phyloP scores from a whole-genome alignment of 768 basidiomycete genomes.

The Vararia minispora region DNA sequence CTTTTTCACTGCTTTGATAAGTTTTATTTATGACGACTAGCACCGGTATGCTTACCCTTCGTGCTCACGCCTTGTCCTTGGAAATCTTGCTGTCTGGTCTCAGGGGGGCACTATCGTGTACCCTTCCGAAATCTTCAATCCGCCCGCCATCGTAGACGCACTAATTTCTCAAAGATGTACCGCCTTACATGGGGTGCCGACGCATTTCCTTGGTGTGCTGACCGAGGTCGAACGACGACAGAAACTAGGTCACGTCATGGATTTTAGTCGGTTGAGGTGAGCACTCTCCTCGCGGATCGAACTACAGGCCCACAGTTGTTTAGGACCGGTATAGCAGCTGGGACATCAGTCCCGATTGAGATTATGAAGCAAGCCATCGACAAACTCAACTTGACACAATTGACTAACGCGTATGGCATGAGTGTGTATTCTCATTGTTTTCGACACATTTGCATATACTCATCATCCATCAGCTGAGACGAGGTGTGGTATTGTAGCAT shows the following conservation, averaged over 20 bases:
- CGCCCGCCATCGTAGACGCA: constrained; percentile 57
- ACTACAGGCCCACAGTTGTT: background rate
- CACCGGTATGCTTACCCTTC: constrained; percentile 4
- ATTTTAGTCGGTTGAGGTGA: constrained; percentile 47
- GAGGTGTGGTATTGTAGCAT: constrained; percentile 26
- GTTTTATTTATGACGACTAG: constrained; percentile 23
- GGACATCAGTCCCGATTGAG: constrained; percentile 68
- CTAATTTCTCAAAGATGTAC: constrained; percentile 62
- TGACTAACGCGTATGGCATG: constrained; percentile 82
- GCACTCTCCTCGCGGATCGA: constrained; percentile 4
- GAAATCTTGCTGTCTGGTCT: constrained; percentile 70
- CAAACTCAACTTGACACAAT: constrained; percentile 53
- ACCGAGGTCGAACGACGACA: constrained; percentile 50
- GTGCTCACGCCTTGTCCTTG: constrained; percentile 59
- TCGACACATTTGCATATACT: constrained; percentile 2
- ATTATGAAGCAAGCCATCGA: constrained; percentile 64
- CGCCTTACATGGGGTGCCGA: constrained; percentile 76
- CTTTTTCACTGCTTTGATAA: constrained; percentile 87
- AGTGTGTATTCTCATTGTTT: constrained; percentile 35
- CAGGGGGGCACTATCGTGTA: constrained; percentile 70
- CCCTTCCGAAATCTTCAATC: constrained; percentile 53
- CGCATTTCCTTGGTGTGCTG: constrained; percentile 71
- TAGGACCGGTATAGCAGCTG: constrained; percentile 78
- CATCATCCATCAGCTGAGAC: constrained; percentile 49
- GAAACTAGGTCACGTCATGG: constrained; percentile 30